These are phyloP conservation scores for Kodamaea derodonti DNA, from an alignment of 1,139 yeast species.

Conservation along the genomic window DNA sequence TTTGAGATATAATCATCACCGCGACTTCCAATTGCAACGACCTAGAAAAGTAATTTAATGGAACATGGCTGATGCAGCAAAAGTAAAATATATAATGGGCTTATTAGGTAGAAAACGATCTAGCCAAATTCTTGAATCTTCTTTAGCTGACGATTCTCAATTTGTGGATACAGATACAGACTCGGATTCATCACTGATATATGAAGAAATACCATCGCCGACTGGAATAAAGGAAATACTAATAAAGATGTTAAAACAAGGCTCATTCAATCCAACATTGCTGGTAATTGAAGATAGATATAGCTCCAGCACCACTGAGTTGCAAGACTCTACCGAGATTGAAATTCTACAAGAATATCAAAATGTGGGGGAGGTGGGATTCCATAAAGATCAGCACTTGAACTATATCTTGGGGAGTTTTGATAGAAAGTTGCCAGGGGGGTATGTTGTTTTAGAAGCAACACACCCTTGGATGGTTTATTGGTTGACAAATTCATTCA, in stretches of 20 bases:
- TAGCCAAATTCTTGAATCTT: neutral
- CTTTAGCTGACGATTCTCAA: neutral
- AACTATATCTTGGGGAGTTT: slow-evolving; percentile 27
- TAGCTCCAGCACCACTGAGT: slow-evolving; percentile 11
- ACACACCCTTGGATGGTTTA: slow-evolving; percentile 88
- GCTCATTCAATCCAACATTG: slow-evolving; percentile 5
- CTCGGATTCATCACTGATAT: neutral
- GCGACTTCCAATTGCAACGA: neutral
- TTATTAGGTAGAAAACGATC: slow-evolving; percentile 10
- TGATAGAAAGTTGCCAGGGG: slow-evolving; percentile 42
- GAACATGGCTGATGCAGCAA: slow-evolving; percentile 1
- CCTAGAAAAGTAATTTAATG: slow-evolving; percentile 4
- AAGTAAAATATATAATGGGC: slow-evolving; percentile 12
- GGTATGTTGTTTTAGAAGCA: slow-evolving; percentile 63
- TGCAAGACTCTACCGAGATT: slow-evolving; percentile 12
- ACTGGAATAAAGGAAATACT: neutral
- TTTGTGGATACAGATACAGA: neutral
- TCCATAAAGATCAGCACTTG: slow-evolving; percentile 13
- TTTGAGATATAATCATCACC: too few species aligned
- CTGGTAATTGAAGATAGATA: slow-evolving; percentile 9
- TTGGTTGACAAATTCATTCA: slow-evolving; percentile 67
- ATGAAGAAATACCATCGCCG: slow-evolving; percentile 4
- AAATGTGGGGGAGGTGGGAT: slow-evolving; percentile 6
- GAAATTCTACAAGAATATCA: slow-evolving; percentile 10
- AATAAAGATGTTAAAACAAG: slow-evolving; percentile 4